Percentiles rank a stretch among this genome's conserved stretches.
Evolutionary conservation across 306 rosid species (phyloP).

Genomic region (Carpinus viminea): DNA sequence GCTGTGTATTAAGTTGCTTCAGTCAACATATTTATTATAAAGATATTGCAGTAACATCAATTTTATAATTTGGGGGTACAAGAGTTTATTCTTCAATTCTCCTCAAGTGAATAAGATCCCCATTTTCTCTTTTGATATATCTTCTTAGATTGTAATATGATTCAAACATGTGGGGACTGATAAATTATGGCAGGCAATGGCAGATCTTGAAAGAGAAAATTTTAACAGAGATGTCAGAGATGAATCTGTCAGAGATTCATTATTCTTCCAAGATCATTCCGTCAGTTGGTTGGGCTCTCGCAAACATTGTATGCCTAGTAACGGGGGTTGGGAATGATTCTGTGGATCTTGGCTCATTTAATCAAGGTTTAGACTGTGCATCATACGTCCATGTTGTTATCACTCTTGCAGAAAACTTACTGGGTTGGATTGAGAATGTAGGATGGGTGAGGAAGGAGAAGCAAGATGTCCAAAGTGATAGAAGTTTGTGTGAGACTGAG

Average conservation of each 20-base stretch:
- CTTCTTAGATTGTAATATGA: constrained; percentile 22
- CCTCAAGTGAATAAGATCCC: constrained; percentile 21
- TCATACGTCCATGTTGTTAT: constrained; percentile 62
- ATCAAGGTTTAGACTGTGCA: constrained; percentile 62
- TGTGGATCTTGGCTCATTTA: constrained; percentile 55
- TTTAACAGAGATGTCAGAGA: constrained; percentile 56
- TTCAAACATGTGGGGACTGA: constrained; percentile 76
- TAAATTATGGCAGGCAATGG: constrained; percentile 90
- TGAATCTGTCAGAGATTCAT: constrained; percentile 46
- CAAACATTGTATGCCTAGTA: constrained; percentile 71
- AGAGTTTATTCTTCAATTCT: neutral
- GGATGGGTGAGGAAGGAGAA: constrained; percentile 50
- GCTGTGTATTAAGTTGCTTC: neutral
- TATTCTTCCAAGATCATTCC: constrained; percentile 57
- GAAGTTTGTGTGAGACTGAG: constrained; percentile 40
- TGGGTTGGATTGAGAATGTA: constrained; percentile 57
- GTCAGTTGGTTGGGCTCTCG: constrained; percentile 92
- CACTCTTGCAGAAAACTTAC: constrained; percentile 62
- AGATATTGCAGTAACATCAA: neutral
- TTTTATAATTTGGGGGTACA: neutral
- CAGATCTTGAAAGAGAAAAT: constrained; percentile 84
- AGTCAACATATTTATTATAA: neutral
- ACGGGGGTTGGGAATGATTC: constrained; percentile 51
- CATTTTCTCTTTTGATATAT: neutral
- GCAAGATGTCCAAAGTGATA: constrained; percentile 39